Percentiles rank a stretch among this genome's conserved stretches.
Conservation (phyloP, 2,329 filamentous ascomycete species). For the Nigrospora osmanthi region DNA sequence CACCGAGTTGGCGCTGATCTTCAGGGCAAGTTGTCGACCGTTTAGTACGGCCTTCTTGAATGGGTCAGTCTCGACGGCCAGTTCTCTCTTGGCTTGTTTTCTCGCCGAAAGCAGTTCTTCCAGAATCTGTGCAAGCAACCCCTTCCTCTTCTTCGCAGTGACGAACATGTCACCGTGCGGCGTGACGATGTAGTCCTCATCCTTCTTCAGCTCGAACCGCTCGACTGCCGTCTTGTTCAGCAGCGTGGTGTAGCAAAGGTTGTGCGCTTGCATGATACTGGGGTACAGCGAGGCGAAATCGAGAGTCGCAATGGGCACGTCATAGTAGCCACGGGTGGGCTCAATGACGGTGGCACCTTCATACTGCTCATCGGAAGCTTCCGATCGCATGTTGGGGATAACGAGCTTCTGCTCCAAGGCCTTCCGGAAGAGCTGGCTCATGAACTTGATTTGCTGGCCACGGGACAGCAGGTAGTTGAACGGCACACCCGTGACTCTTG, state of each 20-base stretch:
- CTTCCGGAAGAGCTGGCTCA: slow-evolving; percentile 95
- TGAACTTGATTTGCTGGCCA: slow-evolving; percentile 95
- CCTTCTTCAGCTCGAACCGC: slow-evolving; percentile 69
- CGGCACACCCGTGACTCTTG: slow-evolving; percentile 94
- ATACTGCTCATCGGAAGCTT: slow-evolving; percentile 78
- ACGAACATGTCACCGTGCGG: slow-evolving; percentile 92
- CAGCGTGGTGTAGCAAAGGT: slow-evolving; percentile 93
- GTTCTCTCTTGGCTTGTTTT: slow-evolving; percentile 89
- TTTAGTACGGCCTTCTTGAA: slow-evolving; percentile 98
- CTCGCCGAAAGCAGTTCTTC: slow-evolving; percentile 86
- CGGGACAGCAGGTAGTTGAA: slow-evolving; percentile 90
- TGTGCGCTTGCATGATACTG: slow-evolving; percentile 98
- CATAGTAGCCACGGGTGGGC: slow-evolving; percentile 85
- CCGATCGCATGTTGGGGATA: slow-evolving; percentile 74
- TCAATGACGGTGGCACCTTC: slow-evolving; percentile 98
- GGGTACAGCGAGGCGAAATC: slow-evolving; percentile 99
- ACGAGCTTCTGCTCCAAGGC: slow-evolving; percentile 88
- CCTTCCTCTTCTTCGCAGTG: slow-evolving; percentile 82
- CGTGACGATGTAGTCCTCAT: slow-evolving; percentile 93
- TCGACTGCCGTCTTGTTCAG: slow-evolving; percentile 73
- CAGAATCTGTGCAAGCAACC: slow-evolving; percentile 86
- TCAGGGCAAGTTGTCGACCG: slow-evolving; percentile 91
- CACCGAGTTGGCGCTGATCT: slow-evolving; percentile 94
- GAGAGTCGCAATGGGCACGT: slow-evolving; percentile 89
- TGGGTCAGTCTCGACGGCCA: slow-evolving; percentile 81